Evolutionary conservation across 2,329 filamentous ascomycete species (phyloP), one percentile per base, ranked within the genome.

Genomic region (Alternaria sp.): DNA sequence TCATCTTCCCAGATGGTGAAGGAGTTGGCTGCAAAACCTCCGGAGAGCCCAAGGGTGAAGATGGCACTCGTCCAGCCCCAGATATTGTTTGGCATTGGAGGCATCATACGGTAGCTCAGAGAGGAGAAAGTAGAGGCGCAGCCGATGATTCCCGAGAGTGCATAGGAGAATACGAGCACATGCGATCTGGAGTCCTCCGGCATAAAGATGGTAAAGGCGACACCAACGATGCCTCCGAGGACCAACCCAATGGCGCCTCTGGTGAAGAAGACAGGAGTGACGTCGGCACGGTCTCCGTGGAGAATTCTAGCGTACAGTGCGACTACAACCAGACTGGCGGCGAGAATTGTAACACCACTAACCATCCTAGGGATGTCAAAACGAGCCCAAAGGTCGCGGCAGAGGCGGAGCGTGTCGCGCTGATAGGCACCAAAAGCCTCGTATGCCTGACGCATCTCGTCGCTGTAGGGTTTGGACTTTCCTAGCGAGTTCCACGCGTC

Each of bases 1-100:
- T 92, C 91, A 72, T 99, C 95, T 80, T 99, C 95, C 93, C 95
- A 99, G 66, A 99, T 97, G 0, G 94, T 98, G 79, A 93, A 99
- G 0, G 95, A 99, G 79, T 99, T 99, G 3, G 95, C 95, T 0
- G 94, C 94, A 75, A 98, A 99, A 7, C 95, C 94, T 51, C 91
- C 82, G n/a, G 93, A 96, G 72, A 97, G 92, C 61, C 90, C 88
- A n/a, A 93, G 77, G 0, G 93, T 93, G 67, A 96, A 92, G 13
- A 93, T 75, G 26, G 92, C 81, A 5, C 92, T 89, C 58, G 96
- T 81, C 88, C 91, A 94, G n/a, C 92, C 90, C 93, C 94, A 99
- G 53, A 93, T 80, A 0, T 86, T 90, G n/a, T 79, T 86, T 0
- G 93, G 93, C 9, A 92, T 68, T 34, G 91, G 83, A 14, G 80